Percentiles rank a stretch among this genome's conserved stretches.
These are phyloP conservation scores for Xylaria intraflava DNA, from an alignment of 495 filamentous ascomycete species.

Conservation along the genomic window DNA sequence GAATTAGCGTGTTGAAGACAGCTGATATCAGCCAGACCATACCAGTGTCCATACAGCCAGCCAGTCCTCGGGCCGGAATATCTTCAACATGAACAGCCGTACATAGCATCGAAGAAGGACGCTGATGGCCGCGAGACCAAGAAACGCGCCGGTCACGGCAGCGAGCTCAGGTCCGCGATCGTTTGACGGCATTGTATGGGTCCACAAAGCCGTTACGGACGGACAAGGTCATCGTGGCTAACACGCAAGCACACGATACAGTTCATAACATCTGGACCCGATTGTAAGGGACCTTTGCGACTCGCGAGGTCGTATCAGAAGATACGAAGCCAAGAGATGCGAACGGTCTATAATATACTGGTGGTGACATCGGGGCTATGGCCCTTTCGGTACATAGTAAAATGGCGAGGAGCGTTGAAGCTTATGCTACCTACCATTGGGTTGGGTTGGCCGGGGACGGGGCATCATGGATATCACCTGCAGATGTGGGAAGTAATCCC, in stretches of 20 bases:
- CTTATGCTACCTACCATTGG: too few species aligned
- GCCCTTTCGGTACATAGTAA: too few species aligned
- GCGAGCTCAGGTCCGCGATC: conserved; percentile 21
- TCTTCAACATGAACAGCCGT: conserved; percentile 12
- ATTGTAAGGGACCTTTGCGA: neutral
- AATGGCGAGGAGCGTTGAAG: too few species aligned
- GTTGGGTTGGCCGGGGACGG: too few species aligned
- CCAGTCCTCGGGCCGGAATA: conserved; percentile 20
- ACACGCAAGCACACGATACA: neutral
- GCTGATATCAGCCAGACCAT: neutral
- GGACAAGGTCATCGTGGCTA: neutral
- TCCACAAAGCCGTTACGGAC: neutral
- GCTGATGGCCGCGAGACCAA: conserved; percentile 15
- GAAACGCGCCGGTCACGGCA: conserved; percentile 5
- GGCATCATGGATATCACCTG: too few species aligned
- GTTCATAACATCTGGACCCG: neutral
- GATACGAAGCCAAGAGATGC: neutral
- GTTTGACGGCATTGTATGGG: conserved; percentile 2
- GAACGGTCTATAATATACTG: too few species aligned
- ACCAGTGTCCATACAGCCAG: conserved; percentile 21
- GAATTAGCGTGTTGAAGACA: neutral
- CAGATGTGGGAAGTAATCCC: too few species aligned
- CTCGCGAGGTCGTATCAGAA: neutral
- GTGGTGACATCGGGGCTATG: too few species aligned
- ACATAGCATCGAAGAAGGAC: conserved; percentile 23